These are phyloP conservation scores for Talaromyces adpressus DNA, from an alignment of 495 filamentous ascomycete species.

Conservation along the genomic window DNA sequence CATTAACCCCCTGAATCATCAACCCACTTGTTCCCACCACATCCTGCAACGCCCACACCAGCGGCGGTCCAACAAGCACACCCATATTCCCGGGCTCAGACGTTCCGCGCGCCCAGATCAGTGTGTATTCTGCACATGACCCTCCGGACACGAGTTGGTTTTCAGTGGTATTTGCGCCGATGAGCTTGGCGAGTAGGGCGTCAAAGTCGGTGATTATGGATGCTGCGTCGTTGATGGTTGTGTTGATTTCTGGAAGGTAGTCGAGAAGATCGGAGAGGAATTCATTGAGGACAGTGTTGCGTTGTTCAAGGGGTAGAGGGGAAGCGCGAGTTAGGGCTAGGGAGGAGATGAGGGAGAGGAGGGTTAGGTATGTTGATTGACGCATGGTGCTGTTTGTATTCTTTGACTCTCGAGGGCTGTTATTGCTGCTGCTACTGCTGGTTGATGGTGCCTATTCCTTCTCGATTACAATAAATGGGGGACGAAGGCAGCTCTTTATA, in stretches of 20 bases:
- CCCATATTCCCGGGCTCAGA: conserved; percentile 30
- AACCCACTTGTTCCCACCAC: conserved; percentile 20
- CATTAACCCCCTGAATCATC: conserved; percentile 33
- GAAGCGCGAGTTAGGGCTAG: background rate
- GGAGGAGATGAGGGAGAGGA: background rate
- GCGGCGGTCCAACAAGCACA: conserved; percentile 23
- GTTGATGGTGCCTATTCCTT: background rate
- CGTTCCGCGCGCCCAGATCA: conserved; percentile 36
- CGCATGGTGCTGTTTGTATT: background rate
- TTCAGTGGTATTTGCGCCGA: conserved; percentile 14
- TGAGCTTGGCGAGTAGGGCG: background rate
- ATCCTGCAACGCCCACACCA: conserved; percentile 18
- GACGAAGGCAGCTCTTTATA: background rate
- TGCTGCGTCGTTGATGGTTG: conserved; percentile 1
- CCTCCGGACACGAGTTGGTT: conserved; percentile 21
- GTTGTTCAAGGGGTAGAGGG: background rate
- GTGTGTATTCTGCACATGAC: conserved; percentile 27
- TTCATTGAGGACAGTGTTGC: conserved; percentile 7
- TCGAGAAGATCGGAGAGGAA: conserved; percentile 6
- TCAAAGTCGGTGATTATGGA: conserved; percentile 1
- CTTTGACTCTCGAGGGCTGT: background rate
- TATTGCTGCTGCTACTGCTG: background rate
- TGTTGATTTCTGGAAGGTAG: conserved; percentile 1
- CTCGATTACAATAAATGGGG: background rate
- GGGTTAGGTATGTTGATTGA: background rate